Evolutionary conservation across 2,329 filamentous ascomycete genomes (phyloP).

Genomic region (Diplocarpon rosae): DNA sequence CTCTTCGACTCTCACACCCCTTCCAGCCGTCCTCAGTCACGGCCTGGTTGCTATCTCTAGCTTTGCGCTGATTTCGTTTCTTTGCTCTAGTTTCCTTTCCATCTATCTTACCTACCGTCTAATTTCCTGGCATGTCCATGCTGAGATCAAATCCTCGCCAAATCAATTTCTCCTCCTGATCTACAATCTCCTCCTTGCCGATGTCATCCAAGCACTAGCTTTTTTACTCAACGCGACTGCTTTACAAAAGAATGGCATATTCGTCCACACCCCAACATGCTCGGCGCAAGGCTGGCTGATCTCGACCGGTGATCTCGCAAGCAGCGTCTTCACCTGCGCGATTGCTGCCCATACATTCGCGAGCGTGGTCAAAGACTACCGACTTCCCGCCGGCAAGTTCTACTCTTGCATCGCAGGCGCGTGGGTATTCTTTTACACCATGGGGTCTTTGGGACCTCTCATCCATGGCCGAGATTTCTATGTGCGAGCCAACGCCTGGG

Average conservation of each 20-base stretch:
- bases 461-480: conserved; percentile 36
- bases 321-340: conserved; percentile 53
- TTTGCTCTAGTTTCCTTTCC: conserved; percentile 33
- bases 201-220: conserved; percentile 53
- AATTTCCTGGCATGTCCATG: conserved; percentile 19
- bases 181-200: conserved; percentile 57
- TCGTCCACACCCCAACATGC: conserved; percentile 41
- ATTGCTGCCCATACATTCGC: conserved; percentile 59
- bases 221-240: conserved; percentile 54
- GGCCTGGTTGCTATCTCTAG: conserved; percentile 36
- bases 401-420: conserved; percentile 35
- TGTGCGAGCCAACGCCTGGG: conserved; percentile 55
- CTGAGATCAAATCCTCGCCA: conserved; percentile 26
- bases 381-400: conserved; percentile 39
- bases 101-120: conserved; percentile 31
- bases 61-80: conserved; percentile 37
- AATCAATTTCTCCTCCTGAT: conserved; percentile 63
- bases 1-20: conserved; percentile 19
- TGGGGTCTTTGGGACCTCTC: conserved; percentile 40
- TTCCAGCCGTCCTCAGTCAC: conserved; percentile 21
- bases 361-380: conserved; percentile 45
- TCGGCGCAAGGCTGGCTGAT: conserved; percentile 58
- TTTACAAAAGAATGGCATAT: conserved; percentile 39
- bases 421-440: conserved; percentile 49
- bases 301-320: conserved; percentile 53